These are phyloP conservation scores for Chloroidium sp. DNA, from an alignment of 163 green algal genomes.

Conservation along the genomic window DNA sequence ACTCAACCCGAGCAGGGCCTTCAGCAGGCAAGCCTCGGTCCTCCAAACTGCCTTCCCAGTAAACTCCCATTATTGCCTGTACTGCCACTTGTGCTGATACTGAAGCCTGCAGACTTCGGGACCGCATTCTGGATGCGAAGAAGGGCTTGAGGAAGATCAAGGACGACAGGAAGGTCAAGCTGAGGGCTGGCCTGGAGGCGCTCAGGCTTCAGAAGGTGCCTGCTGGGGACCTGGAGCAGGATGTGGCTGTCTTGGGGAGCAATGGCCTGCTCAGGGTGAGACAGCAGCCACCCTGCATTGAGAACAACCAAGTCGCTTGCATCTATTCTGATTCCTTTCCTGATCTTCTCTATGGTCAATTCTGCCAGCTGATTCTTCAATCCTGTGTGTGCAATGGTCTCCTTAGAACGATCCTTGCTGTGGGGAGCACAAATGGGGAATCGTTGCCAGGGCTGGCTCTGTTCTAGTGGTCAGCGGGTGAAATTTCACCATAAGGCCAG, in stretches of 20 bases:
- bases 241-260: conserved; percentile 1
- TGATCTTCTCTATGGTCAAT: background rate
- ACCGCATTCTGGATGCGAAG: conserved; percentile 4
- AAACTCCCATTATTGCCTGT: background rate
- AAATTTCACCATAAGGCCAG: background rate
- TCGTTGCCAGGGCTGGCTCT: background rate
- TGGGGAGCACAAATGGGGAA: no score
- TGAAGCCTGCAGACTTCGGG: background rate
- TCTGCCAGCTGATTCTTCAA: background rate
- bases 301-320: no score
- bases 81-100: background rate
- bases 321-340: background rate
- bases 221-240: background rate
- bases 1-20: conserved; percentile 4
- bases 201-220: background rate
- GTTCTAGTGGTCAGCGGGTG: background rate
- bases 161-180: conserved; percentile 12
- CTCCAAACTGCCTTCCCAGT: no score
- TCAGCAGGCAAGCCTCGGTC: background rate
- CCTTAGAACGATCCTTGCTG: no score
- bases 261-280: conserved; percentile 10
- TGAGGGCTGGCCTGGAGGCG: conserved; percentile 10
- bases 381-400: background rate
- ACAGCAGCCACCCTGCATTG: background rate
- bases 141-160: conserved; percentile 17